Evolutionary conservation across 73 alveolate genomes (phyloP).

Genomic region (Durusdinium trenchii): DNA sequence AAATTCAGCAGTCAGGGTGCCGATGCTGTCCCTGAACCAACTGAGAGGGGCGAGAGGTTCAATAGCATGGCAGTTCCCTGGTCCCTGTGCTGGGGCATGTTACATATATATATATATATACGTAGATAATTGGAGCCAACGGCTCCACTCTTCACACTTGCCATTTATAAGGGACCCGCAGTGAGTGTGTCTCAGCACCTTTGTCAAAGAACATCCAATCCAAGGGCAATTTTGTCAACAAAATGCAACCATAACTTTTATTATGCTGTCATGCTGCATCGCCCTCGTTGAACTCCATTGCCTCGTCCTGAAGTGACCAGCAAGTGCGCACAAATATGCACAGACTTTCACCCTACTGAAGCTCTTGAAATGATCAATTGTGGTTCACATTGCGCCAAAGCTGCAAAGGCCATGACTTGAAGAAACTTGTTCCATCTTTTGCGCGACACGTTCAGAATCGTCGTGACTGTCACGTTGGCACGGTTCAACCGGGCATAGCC

Average conservation of each 20-base stretch:
- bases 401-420: constrained; percentile 31
- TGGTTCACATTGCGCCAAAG: neutral
- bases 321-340: neutral
- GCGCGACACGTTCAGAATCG: constrained; percentile 45
- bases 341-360: neutral
- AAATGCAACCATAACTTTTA: neutral
- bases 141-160: too few species aligned
- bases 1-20: too few species aligned
- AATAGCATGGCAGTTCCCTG: too few species aligned
- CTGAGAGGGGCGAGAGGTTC: too few species aligned
- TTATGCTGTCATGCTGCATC: neutral
- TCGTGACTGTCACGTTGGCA: constrained; percentile 54
- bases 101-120: too few species aligned
- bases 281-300: constrained; percentile 84
- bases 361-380: neutral
- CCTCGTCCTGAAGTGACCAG: neutral
- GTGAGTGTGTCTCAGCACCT: too few species aligned
- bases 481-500: constrained; percentile 95
- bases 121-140: too few species aligned
- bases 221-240: too few species aligned
- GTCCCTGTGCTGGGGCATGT: too few species aligned
- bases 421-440: constrained; percentile 50
- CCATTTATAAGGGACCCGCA: too few species aligned
- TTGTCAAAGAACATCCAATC: too few species aligned
- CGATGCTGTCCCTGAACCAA: too few species aligned